phyloP scores from a whole-genome alignment of 1,284 basidiomycete genomes.

The Fomitopsis pinicola region DNA sequence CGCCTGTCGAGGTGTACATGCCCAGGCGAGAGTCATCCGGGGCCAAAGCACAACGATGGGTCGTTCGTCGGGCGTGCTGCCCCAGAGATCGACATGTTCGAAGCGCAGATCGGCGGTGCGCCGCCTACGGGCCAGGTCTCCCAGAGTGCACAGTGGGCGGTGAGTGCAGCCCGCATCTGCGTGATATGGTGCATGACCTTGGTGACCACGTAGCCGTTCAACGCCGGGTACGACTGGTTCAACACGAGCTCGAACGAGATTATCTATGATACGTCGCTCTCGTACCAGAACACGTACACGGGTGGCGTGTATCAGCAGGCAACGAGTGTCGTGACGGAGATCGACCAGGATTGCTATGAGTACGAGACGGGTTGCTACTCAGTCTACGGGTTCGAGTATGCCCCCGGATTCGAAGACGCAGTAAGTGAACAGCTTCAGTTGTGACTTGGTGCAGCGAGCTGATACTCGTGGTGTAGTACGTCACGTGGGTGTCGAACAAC shows the following conservation, averaged over 20 bases:
- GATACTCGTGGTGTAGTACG: conserved; percentile 36
- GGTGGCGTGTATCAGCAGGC: conserved; percentile 62
- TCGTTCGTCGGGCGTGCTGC: conserved; percentile 69
- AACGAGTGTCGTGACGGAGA: conserved; percentile 45
- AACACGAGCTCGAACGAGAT: conserved; percentile 46
- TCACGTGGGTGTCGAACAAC: conserved; percentile 55
- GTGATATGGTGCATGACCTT: not conserved
- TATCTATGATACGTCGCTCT: conserved; percentile 44
- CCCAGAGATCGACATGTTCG: conserved; percentile 78
- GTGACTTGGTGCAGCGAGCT: not conserved
- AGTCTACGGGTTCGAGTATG: conserved; percentile 46
- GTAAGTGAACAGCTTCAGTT: conserved; percentile 26
- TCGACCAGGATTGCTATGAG: conserved; percentile 53
- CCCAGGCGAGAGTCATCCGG: conserved; percentile 63
- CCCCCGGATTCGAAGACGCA: conserved; percentile 32
- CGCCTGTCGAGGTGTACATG: conserved; percentile 76
- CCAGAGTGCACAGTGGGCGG: conserved; percentile 59
- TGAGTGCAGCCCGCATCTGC: conserved; percentile 28
- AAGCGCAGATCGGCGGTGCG: conserved; percentile 52
- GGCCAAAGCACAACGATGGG: conserved; percentile 51
- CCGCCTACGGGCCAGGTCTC: conserved; percentile 51
- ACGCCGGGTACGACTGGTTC: conserved; percentile 49
- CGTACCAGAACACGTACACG: conserved; percentile 42
- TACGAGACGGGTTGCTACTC: conserved; percentile 36
- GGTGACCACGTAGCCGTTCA: conserved; percentile 46